phyloP scores from a whole-genome alignment of 176 grass and related monocot genomes.

The Panicum miliaceum region DNA sequence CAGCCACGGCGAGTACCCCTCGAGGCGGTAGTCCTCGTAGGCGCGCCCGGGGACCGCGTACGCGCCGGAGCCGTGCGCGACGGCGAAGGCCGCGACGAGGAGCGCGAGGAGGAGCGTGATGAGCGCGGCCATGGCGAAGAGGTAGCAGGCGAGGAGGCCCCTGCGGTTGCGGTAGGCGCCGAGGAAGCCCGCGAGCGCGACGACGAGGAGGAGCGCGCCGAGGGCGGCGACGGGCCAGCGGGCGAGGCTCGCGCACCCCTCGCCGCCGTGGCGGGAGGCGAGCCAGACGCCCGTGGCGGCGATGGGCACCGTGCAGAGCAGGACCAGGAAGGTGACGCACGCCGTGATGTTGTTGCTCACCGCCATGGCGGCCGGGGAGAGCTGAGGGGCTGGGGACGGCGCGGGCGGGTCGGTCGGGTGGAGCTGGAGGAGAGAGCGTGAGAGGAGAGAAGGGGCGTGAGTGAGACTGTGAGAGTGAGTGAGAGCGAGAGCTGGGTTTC shows the following conservation, averaged over 20 bases:
- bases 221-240: conserved; percentile 67
- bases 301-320: conserved; percentile 76
- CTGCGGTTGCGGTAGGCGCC: conserved; percentile 72
- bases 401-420: too few relatives aligned
- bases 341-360: conserved; percentile 96
- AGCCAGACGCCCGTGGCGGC: conserved; percentile 75
- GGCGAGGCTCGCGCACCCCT: conserved; percentile 62
- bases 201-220: conserved; percentile 72
- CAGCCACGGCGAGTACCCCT: conserved; percentile 75
- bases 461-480: not conserved
- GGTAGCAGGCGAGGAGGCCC: conserved; percentile 88
- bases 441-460: not conserved
- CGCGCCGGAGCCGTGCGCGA: conserved; percentile 50
- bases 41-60: conserved; percentile 52
- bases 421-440: not conserved
- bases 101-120: conserved; percentile 71
- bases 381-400: not conserved
- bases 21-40: conserved; percentile 77
- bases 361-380: conserved; percentile 40
- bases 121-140: conserved; percentile 86
- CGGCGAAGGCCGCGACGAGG: conserved; percentile 77
- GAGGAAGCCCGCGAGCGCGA: conserved; percentile 72
- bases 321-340: conserved; percentile 71
- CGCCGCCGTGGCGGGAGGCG: conserved; percentile 63
- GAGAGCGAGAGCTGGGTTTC: not conserved